Percentiles rank a stretch among this genome's conserved stretches.
phyloP scores from a whole-genome alignment of 345 rosid genomes.

The Eucalyptus virginea region DNA sequence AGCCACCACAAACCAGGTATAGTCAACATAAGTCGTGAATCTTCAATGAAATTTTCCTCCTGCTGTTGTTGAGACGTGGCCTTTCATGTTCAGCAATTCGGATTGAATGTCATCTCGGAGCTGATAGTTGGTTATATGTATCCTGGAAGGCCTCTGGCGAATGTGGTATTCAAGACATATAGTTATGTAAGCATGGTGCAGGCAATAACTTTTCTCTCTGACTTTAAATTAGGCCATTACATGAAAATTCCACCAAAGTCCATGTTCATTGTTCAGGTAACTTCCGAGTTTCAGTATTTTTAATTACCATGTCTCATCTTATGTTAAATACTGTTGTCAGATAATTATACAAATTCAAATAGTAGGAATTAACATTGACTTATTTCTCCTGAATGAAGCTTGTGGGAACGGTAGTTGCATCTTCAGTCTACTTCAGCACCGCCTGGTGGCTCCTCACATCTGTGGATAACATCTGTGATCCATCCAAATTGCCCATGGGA shows the following conservation, averaged over 20 bases:
- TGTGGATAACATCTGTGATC: conserved; percentile 21
- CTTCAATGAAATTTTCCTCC: not conserved
- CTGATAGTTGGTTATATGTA: conserved; percentile 45
- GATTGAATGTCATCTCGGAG: conserved; percentile 35
- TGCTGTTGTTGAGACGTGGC: not conserved
- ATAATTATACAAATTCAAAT: not conserved
- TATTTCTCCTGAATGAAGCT: not conserved
- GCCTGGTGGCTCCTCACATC: conserved; percentile 46
- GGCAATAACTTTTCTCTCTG: conserved; percentile 31
- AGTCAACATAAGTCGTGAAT: not conserved
- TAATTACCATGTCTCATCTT: not conserved
- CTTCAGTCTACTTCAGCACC: conserved; percentile 28
- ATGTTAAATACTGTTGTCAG: not conserved
- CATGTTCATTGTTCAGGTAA: conserved; percentile 45
- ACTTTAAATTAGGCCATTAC: conserved; percentile 52
- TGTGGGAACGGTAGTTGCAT: conserved; percentile 24
- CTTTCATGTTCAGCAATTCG: conserved; percentile 18
- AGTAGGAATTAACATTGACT: not conserved
- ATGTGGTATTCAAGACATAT: conserved; percentile 34
- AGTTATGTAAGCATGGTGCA: conserved; percentile 29
- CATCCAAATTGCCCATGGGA: conserved; percentile 10
- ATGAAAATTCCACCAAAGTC: conserved; percentile 53
- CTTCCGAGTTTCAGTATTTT: not conserved
- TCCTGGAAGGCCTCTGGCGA: conserved; percentile 43
- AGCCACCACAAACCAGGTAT: conserved; percentile 51